Evolutionary conservation across 2,329 filamentous ascomycete genomes (phyloP).

Genomic region (Albophoma yamanashiensis): DNA sequence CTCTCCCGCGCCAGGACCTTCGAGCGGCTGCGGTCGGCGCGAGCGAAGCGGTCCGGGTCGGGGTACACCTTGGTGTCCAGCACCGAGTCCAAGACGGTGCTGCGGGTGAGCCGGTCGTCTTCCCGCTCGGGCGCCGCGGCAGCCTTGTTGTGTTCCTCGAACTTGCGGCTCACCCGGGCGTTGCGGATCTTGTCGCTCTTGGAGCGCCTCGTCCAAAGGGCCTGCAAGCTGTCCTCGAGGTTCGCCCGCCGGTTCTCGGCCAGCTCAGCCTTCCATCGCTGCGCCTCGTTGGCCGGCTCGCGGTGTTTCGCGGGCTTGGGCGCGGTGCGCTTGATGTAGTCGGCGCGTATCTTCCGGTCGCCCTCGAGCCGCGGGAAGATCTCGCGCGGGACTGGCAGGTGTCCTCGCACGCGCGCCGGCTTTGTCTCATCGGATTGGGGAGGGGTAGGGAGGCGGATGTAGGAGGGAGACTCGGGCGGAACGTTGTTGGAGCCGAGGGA

Average conservation of each 20-base stretch:
- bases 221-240: conserved; percentile 57
- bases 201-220: conserved; percentile 58
- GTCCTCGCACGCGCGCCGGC: conserved; percentile 53
- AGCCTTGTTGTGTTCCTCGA: conserved; percentile 32
- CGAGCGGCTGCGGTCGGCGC: conserved; percentile 35
- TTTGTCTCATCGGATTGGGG: conserved; percentile 54
- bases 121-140: conserved; percentile 57
- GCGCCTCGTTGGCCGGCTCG: conserved; percentile 23
- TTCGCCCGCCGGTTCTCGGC: conserved; percentile 62
- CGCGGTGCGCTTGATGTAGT: conserved; percentile 51
- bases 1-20: conserved; percentile 29
- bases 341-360: conserved; percentile 47
- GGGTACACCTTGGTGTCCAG: conserved; percentile 39
- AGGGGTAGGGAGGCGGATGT: conserved; percentile 69
- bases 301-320: conserved; percentile 36
- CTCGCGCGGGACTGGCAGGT: conserved; percentile 71
- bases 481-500: conserved; percentile 41
- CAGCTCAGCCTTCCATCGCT: conserved; percentile 62
- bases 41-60: conserved; percentile 52
- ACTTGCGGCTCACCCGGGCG: conserved; percentile 32
- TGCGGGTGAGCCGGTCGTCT: conserved; percentile 67
- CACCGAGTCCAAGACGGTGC: conserved; percentile 46
- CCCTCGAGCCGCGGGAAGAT: conserved; percentile 55
- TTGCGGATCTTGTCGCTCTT: conserved; percentile 23
- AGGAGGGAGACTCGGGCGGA: conserved; percentile 79